Evolutionary conservation across 176 grass and related monocot genomes (phyloP).

Genomic region (Paspalum vaginatum): DNA sequence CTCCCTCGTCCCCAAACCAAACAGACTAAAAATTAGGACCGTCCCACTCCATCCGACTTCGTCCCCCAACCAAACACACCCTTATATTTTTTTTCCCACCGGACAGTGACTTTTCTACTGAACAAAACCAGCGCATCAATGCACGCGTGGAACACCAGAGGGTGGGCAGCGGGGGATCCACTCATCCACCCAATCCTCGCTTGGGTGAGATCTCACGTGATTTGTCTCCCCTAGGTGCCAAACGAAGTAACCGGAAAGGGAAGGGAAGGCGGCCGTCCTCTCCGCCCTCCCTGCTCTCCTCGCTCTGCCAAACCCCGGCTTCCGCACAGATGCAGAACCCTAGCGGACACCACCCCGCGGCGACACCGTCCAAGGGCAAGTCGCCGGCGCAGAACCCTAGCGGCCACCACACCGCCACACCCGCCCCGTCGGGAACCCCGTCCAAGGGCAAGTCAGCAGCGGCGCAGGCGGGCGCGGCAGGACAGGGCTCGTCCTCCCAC

Average conservation of each 20-base stretch:
- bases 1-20: too few relatives aligned
- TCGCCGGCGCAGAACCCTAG: conserved; percentile 32
- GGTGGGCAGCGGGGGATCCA: too few relatives aligned
- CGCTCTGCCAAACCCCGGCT: background rate
- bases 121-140: too few relatives aligned
- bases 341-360: conserved; percentile 34
- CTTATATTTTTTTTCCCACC: too few relatives aligned
- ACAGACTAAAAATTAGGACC: too few relatives aligned
- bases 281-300: background rate
- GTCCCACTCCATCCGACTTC: too few relatives aligned
- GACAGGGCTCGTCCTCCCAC: conserved; percentile 42
- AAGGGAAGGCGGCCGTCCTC: background rate
- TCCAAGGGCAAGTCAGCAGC: conserved; percentile 46
- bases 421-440: conserved; percentile 5
- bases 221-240: too few relatives aligned
- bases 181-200: too few relatives aligned
- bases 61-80: too few relatives aligned
- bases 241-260: background rate
- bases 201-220: too few relatives aligned
- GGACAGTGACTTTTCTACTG: too few relatives aligned
- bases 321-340: conserved; percentile 43
- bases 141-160: too few relatives aligned
- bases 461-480: conserved; percentile 26
- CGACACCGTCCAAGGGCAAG: conserved; percentile 27
- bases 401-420: conserved; percentile 1